Base-by-base conservation (phyloP, 1,284 basidiomycete genomes). In the Ceraceosorus guamensis region DNA sequence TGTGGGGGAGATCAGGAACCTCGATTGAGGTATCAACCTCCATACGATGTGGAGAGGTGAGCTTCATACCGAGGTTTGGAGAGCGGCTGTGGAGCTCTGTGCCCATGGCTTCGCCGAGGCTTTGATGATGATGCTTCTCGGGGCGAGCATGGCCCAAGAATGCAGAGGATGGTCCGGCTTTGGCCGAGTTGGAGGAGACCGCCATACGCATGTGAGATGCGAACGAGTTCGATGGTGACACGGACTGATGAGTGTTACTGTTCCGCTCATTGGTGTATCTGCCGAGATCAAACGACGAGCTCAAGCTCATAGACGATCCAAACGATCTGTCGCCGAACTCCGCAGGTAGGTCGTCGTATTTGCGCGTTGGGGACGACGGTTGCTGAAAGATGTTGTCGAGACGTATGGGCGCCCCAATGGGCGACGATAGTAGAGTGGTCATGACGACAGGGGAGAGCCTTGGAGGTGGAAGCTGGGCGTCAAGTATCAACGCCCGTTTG, bases 221-320 rank as follows among this genome's bases (percentile, higher is more conserved):
- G 55, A 50, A 61, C 56, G 33, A 63, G 47, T 46, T 16, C 50
- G 51, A 16, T n/a, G 24, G 48, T 50, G 50, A 62, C 57, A 41
- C 37, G 37, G 8, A 8, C 8, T n/a, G 8, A n/a, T 8, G 8
- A 8, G 37, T 41, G 57, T 31, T 59, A n/a, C n/a, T n/a, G n/a
- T n/a, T n/a, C n/a, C n/a, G n/a, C n/a, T n/a, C n/a, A n/a, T n/a
- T n/a, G n/a, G n/a, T n/a, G n/a, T 59, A n/a, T n/a, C n/a, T n/a
- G n/a, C n/a, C 48, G 13, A 62, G 64, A 24, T 75, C 72, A 18
- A 71, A 52, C 5, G 70, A 73, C 16, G 65, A 65, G 6, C 68
- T 67, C 45, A 75, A 64, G 44, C 71, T 73, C 73, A 75, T 73
- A 39, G 68, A 71, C n/a, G 70, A 72, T 54, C 71, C 71, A 33